Percentiles rank a stretch among this genome's conserved stretches.
Evolutionary conservation across 352 stramenopile genomes (phyloP).

Genomic region (Plasmopara viticola): DNA sequence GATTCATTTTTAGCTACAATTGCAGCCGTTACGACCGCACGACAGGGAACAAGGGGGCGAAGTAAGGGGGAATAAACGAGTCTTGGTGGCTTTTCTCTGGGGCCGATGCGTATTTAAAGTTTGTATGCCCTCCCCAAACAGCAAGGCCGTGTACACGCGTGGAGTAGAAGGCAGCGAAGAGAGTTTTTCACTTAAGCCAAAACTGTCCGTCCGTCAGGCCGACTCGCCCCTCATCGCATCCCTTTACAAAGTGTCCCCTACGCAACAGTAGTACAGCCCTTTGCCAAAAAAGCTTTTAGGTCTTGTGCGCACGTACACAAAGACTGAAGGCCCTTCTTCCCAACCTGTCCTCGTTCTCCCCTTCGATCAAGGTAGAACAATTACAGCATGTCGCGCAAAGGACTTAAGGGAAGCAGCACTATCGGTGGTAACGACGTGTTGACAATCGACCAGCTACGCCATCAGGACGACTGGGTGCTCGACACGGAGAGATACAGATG

Average conservation of each 20-base stretch:
- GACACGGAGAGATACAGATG: constrained; percentile 84
- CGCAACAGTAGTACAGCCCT: constrained; percentile 11
- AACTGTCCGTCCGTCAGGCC: constrained; percentile 6
- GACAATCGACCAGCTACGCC: constrained; percentile 81
- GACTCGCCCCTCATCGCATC: constrained; percentile 1
- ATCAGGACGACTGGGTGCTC: constrained; percentile 86
- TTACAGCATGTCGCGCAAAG: constrained; percentile 57
- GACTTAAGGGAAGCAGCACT: constrained; percentile 56
- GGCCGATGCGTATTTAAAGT: constrained; percentile 7
- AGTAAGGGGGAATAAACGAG: constrained; percentile 8
- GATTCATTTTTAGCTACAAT: constrained; percentile 11
- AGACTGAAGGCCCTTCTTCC: constrained; percentile 13
- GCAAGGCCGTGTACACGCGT: constrained; percentile 22
- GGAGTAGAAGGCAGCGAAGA: constrained; percentile 23
- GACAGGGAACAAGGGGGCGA: constrained; percentile 22
- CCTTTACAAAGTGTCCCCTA: constrained; percentile 4
- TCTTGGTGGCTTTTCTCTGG: constrained; percentile 11
- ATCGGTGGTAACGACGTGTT: constrained; percentile 83
- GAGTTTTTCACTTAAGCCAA: constrained; percentile 6
- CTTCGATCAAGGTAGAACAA: constrained; percentile 12
- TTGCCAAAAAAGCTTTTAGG: constrained; percentile 15
- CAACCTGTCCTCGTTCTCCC: neutral
- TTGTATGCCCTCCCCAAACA: constrained; percentile 21
- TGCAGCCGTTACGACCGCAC: constrained; percentile 16
- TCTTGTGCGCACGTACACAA: constrained; percentile 5